Evolutionary conservation across 2,329 filamentous ascomycete species (phyloP), one percentile per base, ranked within the genome.

Genomic region (Penicillium sp.): DNA sequence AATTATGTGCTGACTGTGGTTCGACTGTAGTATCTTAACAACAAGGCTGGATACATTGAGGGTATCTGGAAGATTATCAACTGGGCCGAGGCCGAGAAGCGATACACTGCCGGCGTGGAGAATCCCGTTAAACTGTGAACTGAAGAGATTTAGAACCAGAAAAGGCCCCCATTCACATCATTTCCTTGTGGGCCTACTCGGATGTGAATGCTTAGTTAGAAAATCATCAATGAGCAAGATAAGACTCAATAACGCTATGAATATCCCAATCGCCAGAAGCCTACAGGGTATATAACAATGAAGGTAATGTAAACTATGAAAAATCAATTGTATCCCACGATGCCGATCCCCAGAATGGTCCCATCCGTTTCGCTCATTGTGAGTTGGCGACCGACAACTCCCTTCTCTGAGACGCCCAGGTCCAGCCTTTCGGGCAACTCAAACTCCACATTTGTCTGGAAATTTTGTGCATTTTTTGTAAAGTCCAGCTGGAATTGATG

Each of bases 31-130:
- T 96, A 96, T 77, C 83, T 96, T 82, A 96, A 96, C 81, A 87
- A 91, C 74, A 96, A 96, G 84, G 91, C 88, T 39, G 90, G 93
- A 77, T 96, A 96, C 81, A 95, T 96, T 73, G 84, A 86, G 65
- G 90, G 90, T 43, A 89, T 96, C 72, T 96, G 92, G 92, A 90
- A 95, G 70, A 90, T 96, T 35, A 81, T 96, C 73, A 96, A 96
- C 84, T 96, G 93, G 93, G 89, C 90, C 79, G 87, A 88, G 44
- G 91, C 91, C 5, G 86, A 90, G 73, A 85, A 87, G 79, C 84
- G 90, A 61, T 91, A 69, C 55, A 63, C 58, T 48, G 63, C 66
- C 27, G 73, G 70, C 0, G 61, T 69, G 5, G 63, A 71, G 29
- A 66, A 61, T 6, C 56, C 56, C 4, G 37, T 73, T 47, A 73